A percentile compares a stretch with the other conserved stretches of the same genome.
These are phyloP conservation scores for Paradendryphiella salina DNA, from an alignment of 2,329 filamentous ascomycete genomes.

Conservation along the genomic window DNA sequence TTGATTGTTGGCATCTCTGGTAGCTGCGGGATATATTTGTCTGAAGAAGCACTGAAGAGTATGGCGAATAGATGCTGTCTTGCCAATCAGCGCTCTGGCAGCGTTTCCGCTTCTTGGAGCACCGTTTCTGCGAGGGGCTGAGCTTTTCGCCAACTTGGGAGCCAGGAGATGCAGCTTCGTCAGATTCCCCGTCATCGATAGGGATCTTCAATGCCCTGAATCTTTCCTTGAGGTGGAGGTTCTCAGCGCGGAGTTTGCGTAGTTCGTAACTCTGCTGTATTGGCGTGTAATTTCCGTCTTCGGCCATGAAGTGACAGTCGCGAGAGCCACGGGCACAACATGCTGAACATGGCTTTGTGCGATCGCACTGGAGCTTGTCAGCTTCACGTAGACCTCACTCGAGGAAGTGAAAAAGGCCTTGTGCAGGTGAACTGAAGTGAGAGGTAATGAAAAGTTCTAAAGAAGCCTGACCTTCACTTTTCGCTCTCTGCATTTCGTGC, in stretches of 20 bases:
- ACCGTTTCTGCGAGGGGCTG: slow-evolving; percentile 28
- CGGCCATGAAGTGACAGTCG: slow-evolving; percentile 53
- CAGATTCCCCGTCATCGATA: slow-evolving; percentile 47
- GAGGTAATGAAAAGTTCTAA: not conserved
- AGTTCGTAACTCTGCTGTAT: slow-evolving; percentile 55
- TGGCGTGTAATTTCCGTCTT: slow-evolving; percentile 52
- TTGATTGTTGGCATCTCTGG: too few relatives aligned
- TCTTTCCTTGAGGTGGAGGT: slow-evolving; percentile 50
- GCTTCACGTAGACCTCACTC: not conserved
- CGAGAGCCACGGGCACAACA: slow-evolving; percentile 54
- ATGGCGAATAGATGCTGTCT: slow-evolving; percentile 56
- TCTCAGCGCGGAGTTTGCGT: slow-evolving; percentile 52
- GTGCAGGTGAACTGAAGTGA: not conserved
- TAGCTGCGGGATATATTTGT: slow-evolving; percentile 43
- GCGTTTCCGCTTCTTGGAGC: slow-evolving; percentile 38
- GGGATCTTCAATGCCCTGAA: slow-evolving; percentile 42
- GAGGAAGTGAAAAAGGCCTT: too few relatives aligned
- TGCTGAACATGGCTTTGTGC: slow-evolving; percentile 55
- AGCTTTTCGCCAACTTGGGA: slow-evolving; percentile 26
- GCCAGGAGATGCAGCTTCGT: slow-evolving; percentile 27
- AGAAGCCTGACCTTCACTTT: slow-evolving; percentile 51
- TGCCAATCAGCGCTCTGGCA: slow-evolving; percentile 48
- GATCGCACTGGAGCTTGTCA: slow-evolving; percentile 48
- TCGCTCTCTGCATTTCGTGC: slow-evolving; percentile 54
- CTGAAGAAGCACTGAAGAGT: slow-evolving; percentile 45